Conservation (phyloP, 192 early-diverging fungal species). For the Linnemannia hyalina region DNA sequence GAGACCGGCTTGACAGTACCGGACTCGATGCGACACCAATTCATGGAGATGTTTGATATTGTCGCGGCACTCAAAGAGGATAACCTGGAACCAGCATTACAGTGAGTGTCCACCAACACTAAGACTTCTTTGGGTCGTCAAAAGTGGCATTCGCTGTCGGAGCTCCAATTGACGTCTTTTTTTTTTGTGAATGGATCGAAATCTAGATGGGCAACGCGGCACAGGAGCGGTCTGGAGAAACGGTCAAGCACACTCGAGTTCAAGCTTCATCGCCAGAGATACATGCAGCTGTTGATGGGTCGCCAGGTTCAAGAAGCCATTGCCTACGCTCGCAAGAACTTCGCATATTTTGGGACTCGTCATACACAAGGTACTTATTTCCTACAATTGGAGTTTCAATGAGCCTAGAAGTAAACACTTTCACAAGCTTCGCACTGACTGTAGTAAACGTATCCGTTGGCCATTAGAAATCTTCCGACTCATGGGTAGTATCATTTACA, state of each 20-base stretch:
- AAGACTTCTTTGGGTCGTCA: neutral
- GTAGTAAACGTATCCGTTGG: neutral
- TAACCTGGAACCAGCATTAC: constrained; percentile 74
- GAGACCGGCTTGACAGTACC: constrained; percentile 63
- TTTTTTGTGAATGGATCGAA: neutral
- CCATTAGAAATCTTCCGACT: constrained; percentile 63
- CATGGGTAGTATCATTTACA: constrained; percentile 57
- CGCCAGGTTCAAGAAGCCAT: constrained; percentile 71
- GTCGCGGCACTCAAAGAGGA: constrained; percentile 70
- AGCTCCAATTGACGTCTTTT: neutral
- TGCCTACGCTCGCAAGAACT: constrained; percentile 78
- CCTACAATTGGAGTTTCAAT: neutral
- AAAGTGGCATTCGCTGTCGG: neutral
- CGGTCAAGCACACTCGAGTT: constrained; percentile 86
- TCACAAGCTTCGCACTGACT: neutral
- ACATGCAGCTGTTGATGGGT: constrained; percentile 77
- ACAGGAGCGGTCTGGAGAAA: constrained; percentile 68
- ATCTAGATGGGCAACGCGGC: constrained; percentile 77
- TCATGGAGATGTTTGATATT: constrained; percentile 87
- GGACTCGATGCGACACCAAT: constrained; percentile 69
- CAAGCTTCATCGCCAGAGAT: constrained; percentile 83
- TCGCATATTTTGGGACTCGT: constrained; percentile 71
- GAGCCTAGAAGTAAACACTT: neutral
- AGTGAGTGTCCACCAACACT: constrained; percentile 42
- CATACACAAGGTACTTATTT: constrained; percentile 73